Conservation (phyloP, 306 rosid genomes). For the Vigna trinervia region DNA sequence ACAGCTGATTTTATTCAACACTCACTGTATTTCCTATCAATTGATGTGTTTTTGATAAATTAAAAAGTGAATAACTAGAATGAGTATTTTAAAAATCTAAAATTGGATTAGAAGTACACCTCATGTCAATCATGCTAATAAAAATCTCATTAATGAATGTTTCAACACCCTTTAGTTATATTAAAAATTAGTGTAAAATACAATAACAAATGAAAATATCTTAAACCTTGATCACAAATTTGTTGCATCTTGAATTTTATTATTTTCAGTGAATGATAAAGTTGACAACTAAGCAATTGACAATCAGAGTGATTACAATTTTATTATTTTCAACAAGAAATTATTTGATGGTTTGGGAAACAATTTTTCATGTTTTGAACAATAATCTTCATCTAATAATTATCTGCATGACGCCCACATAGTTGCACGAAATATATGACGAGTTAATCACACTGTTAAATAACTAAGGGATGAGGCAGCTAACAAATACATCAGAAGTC, state of each 20-base stretch:
- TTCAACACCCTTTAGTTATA: too few species aligned
- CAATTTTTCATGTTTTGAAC: constrained; percentile 12
- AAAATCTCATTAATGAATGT: too few species aligned
- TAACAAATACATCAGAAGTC: constrained; percentile 36
- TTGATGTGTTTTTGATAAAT: background rate
- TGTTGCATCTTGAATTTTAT: background rate
- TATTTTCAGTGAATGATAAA: background rate
- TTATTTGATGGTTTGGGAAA: constrained; percentile 3
- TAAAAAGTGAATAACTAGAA: background rate
- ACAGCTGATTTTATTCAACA: background rate
- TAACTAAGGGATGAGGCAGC: constrained; percentile 35
- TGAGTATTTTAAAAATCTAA: background rate
- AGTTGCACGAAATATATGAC: constrained; percentile 24
- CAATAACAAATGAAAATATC: background rate
- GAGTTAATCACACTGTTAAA: constrained; percentile 33
- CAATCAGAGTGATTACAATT: background rate
- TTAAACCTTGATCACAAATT: background rate
- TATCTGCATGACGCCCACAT: constrained; percentile 8
- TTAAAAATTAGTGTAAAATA: background rate
- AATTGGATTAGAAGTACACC: background rate
- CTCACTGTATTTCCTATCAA: background rate
- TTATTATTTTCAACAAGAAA: background rate
- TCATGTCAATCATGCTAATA: background rate
- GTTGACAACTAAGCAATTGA: background rate
- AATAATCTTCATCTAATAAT: constrained; percentile 31